phyloP scores from a whole-genome alignment of 1,139 yeast species.

The Ashbya aceris region DNA sequence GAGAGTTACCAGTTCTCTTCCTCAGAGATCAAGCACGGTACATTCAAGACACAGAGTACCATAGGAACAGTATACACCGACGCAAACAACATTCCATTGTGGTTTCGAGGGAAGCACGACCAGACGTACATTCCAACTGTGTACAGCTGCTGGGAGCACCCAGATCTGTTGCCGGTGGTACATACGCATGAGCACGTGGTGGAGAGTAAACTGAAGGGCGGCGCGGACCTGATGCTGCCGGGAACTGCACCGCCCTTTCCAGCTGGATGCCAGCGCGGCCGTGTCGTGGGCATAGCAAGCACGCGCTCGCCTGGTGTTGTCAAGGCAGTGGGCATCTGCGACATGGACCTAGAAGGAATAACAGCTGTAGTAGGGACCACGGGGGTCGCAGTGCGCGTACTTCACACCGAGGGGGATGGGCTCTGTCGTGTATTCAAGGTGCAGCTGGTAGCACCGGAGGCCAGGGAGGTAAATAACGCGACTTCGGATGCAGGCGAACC shows the following conservation, averaged over 20 bases:
- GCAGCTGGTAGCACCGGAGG: conserved; percentile 36
- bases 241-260: conserved; percentile 82
- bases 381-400: conserved; percentile 60
- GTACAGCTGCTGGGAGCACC: conserved; percentile 62
- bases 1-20: conserved; percentile 51
- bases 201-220: conserved; percentile 44
- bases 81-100: conserved; percentile 55
- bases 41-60: conserved; percentile 46
- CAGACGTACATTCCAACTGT: conserved; percentile 58
- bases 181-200: conserved; percentile 69
- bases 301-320: conserved; percentile 52
- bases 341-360: conserved; percentile 40
- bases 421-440: conserved; percentile 39
- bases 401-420: conserved; percentile 49
- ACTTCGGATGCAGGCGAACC: conserved; percentile 5
- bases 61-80: conserved; percentile 61
- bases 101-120: conserved; percentile 54
- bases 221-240: conserved; percentile 88
- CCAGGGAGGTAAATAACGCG: conserved; percentile 8
- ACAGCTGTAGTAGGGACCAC: conserved; percentile 42
- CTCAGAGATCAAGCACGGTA: conserved; percentile 52
- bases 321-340: conserved; percentile 67
- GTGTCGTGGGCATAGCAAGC: conserved; percentile 65
- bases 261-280: conserved; percentile 34
- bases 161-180: conserved; percentile 55